These are phyloP conservation scores for Epichloe uncinata DNA, from an alignment of 2,329 filamentous ascomycete genomes.

Conservation along the genomic window DNA sequence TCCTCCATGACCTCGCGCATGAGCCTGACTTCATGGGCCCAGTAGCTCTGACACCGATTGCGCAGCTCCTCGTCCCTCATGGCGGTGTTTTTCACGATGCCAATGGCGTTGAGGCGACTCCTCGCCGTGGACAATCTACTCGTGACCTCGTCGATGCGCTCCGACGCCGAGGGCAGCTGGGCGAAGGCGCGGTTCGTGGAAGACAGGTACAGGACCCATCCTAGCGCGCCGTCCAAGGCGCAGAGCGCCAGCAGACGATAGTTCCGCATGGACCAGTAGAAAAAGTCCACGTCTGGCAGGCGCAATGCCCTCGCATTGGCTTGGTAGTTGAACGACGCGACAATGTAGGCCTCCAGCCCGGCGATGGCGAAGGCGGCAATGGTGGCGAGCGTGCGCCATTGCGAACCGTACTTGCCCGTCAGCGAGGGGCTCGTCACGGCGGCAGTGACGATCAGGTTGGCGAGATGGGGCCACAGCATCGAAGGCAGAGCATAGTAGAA, in stretches of 20 bases:
- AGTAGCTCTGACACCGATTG: conserved; percentile 55
- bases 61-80: conserved; percentile 61
- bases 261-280: conserved; percentile 56
- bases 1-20: conserved; percentile 70
- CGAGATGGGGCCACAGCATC: conserved; percentile 62
- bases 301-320: conserved; percentile 49
- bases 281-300: conserved; percentile 51
- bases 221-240: conserved; percentile 48
- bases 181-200: conserved; percentile 70
- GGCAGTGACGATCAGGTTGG: conserved; percentile 61
- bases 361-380: conserved; percentile 46
- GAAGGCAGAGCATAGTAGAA: conserved; percentile 69
- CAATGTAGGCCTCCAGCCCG: conserved; percentile 50
- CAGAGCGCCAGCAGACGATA: conserved; percentile 53
- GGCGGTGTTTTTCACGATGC: conserved; percentile 68
- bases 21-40: conserved; percentile 61
- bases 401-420: conserved; percentile 46
- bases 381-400: conserved; percentile 61
- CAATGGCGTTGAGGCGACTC: conserved; percentile 57
- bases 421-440: conserved; percentile 57
- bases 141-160: conserved; percentile 50
- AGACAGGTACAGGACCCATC: conserved; percentile 57
- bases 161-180: conserved; percentile 43
- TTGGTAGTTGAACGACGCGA: conserved; percentile 51
- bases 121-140: conserved; percentile 44